Base-by-base conservation (phyloP, 106 monocot species). In the Allium cepa region DNA sequence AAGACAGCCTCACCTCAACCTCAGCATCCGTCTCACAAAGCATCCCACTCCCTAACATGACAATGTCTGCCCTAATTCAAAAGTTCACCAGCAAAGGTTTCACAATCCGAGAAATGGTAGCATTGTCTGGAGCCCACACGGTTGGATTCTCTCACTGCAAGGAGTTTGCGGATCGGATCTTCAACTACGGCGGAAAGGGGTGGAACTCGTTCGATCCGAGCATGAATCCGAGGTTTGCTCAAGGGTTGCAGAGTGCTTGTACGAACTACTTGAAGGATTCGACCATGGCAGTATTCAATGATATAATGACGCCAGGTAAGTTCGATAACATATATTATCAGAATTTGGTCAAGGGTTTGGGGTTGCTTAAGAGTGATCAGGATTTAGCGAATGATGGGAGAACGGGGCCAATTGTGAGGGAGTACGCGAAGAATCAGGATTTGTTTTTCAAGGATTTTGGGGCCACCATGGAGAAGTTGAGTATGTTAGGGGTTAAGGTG, bases 101-200 rank as follows among this genome's bases (percentile, higher is more conserved):
- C 78, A 64, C 83, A 4, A 17, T 62, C 12, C 80, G 70, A 18
- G 90, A 90, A 51, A 50, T 78, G 65, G 85, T 90, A 27, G 90
- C 83, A 26, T 85, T 90, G 53, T 57, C 83, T 67, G 90, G 90
- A 57, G 90, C 90, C 59, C 90, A 90, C 80, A 90, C 90, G 61
- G 85, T 90, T 53, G 90, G 90, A 3, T 90, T 90, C 78, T 80
- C 90, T 47, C 90, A 90, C 78, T 90, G 90, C 83, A 80, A 74
- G 59, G 85, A 90, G 70, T 90, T 83, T 71, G 83, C 85, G 8
- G 22, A 12, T 50, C 63, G 85, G 3, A 70, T 90, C 59, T 80
- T 72, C 72, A 27, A 59, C 53, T 71, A 56, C 71, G 57, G 75
- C 11, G 26, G 56, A 55, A 65, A 67, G 53, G 74, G 46, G 46